phyloP scores from a whole-genome alignment of 805 yeast genomes.

The Diddensiella santjacobensis region DNA sequence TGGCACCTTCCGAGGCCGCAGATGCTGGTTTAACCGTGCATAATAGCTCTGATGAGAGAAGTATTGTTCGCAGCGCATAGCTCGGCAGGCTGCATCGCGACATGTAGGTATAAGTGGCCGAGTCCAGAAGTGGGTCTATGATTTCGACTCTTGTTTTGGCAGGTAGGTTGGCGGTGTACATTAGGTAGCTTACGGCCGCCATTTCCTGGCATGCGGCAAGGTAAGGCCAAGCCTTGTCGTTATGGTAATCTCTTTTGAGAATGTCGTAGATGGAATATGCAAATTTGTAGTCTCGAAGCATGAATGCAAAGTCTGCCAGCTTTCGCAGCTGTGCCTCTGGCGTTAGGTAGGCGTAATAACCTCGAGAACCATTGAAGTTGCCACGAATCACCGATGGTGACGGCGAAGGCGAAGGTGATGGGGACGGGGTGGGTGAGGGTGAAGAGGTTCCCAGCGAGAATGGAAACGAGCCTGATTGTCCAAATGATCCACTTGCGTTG shows the following conservation, averaged over 20 bases:
- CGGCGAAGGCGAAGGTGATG: slow-evolving; percentile 12
- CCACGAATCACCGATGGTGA: slow-evolving; percentile 8
- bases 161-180: slow-evolving; percentile 42
- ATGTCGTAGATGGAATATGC: slow-evolving; percentile 83
- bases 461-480: slow-evolving; percentile 7
- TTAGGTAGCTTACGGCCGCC: slow-evolving; percentile 67
- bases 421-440: slow-evolving; percentile 8
- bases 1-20: slow-evolving; percentile 44
- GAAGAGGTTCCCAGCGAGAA: slow-evolving; percentile 20
- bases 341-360: slow-evolving; percentile 56
- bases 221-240: slow-evolving; percentile 75
- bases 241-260: slow-evolving; percentile 68
- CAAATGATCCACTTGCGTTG: slow-evolving; percentile 20
- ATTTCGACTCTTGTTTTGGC: slow-evolving; percentile 50
- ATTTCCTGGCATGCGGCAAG: slow-evolving; percentile 86
- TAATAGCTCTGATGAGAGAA: slow-evolving; percentile 70
- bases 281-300: slow-evolving; percentile 82
- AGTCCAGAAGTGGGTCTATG: slow-evolving; percentile 61
- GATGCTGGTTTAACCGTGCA: slow-evolving; percentile 39
- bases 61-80: slow-evolving; percentile 63
- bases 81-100: slow-evolving; percentile 67
- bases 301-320: slow-evolving; percentile 88
- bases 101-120: slow-evolving; percentile 67
- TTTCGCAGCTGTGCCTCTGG: slow-evolving; percentile 74
- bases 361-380: slow-evolving; percentile 41